Conservation (phyloP, 371 early-diverging fungal genomes). For the Rhizopus delemar region DNA sequence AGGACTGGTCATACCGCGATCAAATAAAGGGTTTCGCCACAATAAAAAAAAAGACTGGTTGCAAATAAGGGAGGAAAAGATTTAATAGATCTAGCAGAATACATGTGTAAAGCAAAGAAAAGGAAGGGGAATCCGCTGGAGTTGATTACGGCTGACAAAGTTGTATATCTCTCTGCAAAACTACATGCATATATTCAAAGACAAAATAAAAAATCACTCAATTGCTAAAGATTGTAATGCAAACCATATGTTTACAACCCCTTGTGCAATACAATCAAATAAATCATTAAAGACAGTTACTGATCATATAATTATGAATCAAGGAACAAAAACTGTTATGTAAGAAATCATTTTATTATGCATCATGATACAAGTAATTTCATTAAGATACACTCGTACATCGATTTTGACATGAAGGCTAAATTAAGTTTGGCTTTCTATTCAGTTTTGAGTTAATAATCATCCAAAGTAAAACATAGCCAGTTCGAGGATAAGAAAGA, state of each 20-base stretch:
- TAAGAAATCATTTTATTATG: slow-evolving; percentile 10
- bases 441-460: slow-evolving; percentile 8
- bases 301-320: slow-evolving; percentile 8
- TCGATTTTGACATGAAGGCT: not conserved
- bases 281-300: slow-evolving; percentile 14
- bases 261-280: slow-evolving; percentile 14
- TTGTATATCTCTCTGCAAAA: slow-evolving; percentile 14
- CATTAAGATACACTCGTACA: slow-evolving; percentile 1
- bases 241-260: slow-evolving; percentile 5
- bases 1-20: slow-evolving; percentile 8
- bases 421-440: not conserved
- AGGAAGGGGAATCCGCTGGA: slow-evolving; percentile 9
- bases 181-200: slow-evolving; percentile 12
- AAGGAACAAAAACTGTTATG: slow-evolving; percentile 13
- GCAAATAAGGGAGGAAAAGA: slow-evolving; percentile 12
- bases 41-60: slow-evolving; percentile 16
- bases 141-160: slow-evolving; percentile 3
- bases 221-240: slow-evolving; percentile 19
- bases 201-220: slow-evolving; percentile 16
- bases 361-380: slow-evolving; percentile 15
- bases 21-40: slow-evolving; percentile 14
- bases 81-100: slow-evolving; percentile 16
- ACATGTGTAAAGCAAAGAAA: slow-evolving; percentile 15
- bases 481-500: slow-evolving; percentile 10
- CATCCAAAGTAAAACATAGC: slow-evolving; percentile 22